Base-by-base conservation (phyloP, 2,329 filamentous ascomycete species). In the Lasiodiplodia theobromae region DNA sequence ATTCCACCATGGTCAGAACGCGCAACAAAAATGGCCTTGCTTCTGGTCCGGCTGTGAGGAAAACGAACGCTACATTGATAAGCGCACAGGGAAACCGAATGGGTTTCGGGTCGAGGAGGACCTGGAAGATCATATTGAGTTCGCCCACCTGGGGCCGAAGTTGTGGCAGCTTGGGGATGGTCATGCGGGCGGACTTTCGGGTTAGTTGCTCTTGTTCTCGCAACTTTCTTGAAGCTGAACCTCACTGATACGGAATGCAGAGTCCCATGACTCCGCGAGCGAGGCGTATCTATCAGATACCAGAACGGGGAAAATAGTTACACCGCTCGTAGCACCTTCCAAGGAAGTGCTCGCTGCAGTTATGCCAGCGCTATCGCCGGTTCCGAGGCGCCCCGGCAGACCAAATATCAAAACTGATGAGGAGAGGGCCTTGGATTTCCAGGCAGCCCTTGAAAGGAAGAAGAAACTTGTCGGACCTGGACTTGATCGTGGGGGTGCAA, bases 81-180 rank as follows among this genome's bases (percentile, higher is more conserved):
- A 31, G 34, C 67, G 60, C 28, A 64, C 67, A 1, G 66, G 68
- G 21, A 70, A 68, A 40, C 74, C 74, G 37, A 69, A 72, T 62
- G 72, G 72, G 31, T 86, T 86, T 70, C 72, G 73, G 10, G 73
- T 75, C 10, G 74, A 81, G 37, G 76, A 77, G 12, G 73, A 78
- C 16, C 86, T 88, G 82, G 76, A 81, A 64, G 76, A 78, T 25
- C 88, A 90, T 73, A 73, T 89, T 28, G 81, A 85, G 68, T 75
- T 80, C 38, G 74, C 73, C 23, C 88, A 90, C 75, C 74, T 90
- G n/a, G 75, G 77, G 23, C 79, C 83, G 21, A 73, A 88, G 53
- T 85, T 85, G n/a, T 86, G 86, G 84, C 80, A 82, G 71, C 79
- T 86, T 53, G 88, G 88, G n/a, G 87, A 89, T 78, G 88, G 88